These are phyloP conservation scores for Pilasporangium apinafurcum DNA, from an alignment of 352 stramenopile genomes.

Conservation along the genomic window DNA sequence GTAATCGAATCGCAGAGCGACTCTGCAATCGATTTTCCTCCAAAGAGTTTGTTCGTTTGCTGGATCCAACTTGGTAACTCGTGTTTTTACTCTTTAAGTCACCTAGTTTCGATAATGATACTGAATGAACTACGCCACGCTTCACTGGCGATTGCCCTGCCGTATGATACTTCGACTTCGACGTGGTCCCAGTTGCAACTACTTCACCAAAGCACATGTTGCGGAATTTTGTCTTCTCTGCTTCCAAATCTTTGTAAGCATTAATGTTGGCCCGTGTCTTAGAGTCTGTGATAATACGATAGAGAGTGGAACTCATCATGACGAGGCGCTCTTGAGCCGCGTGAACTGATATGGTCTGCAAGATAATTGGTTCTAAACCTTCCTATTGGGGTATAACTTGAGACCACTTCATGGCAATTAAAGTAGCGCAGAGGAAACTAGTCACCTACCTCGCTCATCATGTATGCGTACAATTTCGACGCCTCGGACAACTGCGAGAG, in stretches of 20 bases:
- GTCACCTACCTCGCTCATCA: constrained; percentile 40
- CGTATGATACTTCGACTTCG: constrained; percentile 8
- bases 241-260: constrained; percentile 24
- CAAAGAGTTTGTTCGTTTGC: background rate
- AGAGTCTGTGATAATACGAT: constrained; percentile 35
- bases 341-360: constrained; percentile 43
- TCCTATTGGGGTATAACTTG: background rate
- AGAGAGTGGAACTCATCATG: constrained; percentile 23
- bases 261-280: constrained; percentile 27
- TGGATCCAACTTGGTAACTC: background rate
- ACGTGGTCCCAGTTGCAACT: constrained; percentile 13
- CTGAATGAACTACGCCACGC: background rate
- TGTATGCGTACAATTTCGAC: constrained; percentile 46
- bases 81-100: background rate
- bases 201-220: constrained; percentile 23
- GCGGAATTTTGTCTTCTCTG: constrained; percentile 22
- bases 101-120: background rate
- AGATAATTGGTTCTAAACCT: constrained; percentile 32
- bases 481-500: constrained; percentile 35
- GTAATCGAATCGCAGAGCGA: constrained; percentile 14
- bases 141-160: no score
- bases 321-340: constrained; percentile 33
- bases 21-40: constrained; percentile 1
- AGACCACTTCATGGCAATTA: background rate
- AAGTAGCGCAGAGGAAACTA: background rate